A percentile compares a stretch with the other conserved stretches of the same genome.
Evolutionary conservation across 2,329 filamentous ascomycete species (phyloP).

Genomic region (Aspergillus fructus): DNA sequence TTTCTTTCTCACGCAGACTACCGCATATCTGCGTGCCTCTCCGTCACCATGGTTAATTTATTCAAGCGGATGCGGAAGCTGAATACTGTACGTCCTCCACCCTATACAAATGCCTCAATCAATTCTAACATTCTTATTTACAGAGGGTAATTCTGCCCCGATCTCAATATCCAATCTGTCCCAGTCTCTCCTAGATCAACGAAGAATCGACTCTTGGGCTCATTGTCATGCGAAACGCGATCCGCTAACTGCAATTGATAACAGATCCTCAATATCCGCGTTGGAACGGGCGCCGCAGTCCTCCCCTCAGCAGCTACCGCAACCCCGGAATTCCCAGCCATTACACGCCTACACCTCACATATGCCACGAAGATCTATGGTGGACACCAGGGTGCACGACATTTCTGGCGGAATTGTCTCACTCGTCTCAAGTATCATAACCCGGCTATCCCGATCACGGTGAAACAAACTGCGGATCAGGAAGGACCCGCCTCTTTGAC

Average conservation of each 20-base stretch:
- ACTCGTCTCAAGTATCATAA: conserved; percentile 94
- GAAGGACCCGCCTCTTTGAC: conserved; percentile 39
- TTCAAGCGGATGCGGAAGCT: conserved; percentile 71
- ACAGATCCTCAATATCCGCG: conserved; percentile 71
- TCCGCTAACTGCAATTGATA: neutral
- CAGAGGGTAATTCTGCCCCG: conserved; percentile 1
- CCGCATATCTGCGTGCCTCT: neutral
- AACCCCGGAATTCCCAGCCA: conserved; percentile 35
- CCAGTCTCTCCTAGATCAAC: neutral
- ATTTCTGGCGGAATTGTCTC: conserved; percentile 83
- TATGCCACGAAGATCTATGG: conserved; percentile 45
- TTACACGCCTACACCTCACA: conserved; percentile 45
- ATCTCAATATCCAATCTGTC: neutral
- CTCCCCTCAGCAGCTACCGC: conserved; percentile 55
- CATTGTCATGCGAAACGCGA: neutral
- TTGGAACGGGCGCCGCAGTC: conserved; percentile 79
- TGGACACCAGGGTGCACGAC: conserved; percentile 56
- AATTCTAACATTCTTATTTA: neutral
- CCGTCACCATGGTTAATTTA: conserved; percentile 46
- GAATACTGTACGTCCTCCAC: conserved; percentile 56
- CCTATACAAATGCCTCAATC: neutral
- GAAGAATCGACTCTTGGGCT: neutral
- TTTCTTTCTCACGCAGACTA: neutral
- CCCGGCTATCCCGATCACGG: conserved; percentile 76
- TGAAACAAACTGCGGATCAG: conserved; percentile 66